Percentiles rank a stretch among this genome's conserved stretches.
Conservation (phyloP, 257 asterid species). For the Verbascum thapsus region DNA sequence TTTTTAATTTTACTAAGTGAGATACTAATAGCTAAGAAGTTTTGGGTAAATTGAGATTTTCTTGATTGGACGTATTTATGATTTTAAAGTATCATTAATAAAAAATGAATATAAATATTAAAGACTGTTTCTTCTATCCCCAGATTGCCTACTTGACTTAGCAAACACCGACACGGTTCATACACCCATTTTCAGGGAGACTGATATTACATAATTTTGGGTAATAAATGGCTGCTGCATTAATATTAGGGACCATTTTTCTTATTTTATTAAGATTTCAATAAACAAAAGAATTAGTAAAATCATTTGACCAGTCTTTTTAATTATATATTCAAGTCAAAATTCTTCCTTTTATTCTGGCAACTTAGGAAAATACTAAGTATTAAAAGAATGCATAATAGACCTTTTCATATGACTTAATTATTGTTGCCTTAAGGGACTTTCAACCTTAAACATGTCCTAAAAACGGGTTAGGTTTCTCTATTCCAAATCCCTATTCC, state of each 20-base stretch:
- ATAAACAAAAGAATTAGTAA: not conserved
- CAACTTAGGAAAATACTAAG: not conserved
- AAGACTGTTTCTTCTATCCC: not conserved
- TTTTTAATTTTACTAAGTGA: too few species aligned
- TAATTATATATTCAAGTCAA: not conserved
- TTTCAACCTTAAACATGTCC: too few species aligned
- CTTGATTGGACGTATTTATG: too few species aligned
- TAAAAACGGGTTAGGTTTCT: too few species aligned
- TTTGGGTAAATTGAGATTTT: too few species aligned
- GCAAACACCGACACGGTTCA: slow-evolving; percentile 19
- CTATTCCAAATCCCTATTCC: too few species aligned
- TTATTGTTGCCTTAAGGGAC: too few species aligned
- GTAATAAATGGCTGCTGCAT: slow-evolving; percentile 1
- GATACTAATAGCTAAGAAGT: too few species aligned
- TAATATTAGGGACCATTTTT: not conserved
- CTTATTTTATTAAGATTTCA: not conserved
- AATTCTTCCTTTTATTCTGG: too few species aligned
- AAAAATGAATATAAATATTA: too few species aligned
- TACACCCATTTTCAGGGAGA: not conserved
- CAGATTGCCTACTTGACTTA: not conserved
- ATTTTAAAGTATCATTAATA: too few species aligned
- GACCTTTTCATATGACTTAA: too few species aligned
- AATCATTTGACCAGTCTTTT: not conserved
- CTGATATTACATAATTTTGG: not conserved
- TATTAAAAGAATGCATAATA: not conserved